Conservation (phyloP, 768 basidiomycete genomes). For the Pholiota molesta region DNA sequence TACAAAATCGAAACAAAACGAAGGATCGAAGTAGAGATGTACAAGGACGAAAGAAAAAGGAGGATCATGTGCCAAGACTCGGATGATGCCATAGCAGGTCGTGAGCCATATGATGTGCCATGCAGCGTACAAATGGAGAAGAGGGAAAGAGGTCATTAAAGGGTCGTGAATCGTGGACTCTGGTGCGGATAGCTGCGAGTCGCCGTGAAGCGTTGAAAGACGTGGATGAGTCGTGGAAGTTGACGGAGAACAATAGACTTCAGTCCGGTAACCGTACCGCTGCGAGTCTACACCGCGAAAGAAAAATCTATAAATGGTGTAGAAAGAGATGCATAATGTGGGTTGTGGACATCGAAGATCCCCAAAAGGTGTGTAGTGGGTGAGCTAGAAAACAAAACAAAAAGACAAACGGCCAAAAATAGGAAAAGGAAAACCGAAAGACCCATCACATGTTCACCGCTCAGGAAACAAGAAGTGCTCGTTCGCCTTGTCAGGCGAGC, state of each 20-base stretch:
- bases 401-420: neutral
- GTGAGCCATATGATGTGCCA: neutral
- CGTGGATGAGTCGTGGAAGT: slow-evolving; percentile 1
- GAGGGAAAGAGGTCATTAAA: neutral
- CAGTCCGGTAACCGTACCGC: neutral
- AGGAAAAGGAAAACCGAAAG: neutral
- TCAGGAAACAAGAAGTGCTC: slow-evolving; percentile 48
- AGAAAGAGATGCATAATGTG: slow-evolving; percentile 2
- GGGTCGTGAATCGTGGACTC: neutral
- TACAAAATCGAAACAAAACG: neutral
- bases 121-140: neutral
- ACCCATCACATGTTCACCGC: slow-evolving; percentile 32
- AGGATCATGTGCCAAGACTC: neutral
- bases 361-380: neutral
- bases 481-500: slow-evolving; percentile 43
- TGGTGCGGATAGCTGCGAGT: neutral
- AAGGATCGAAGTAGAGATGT: neutral
- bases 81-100: neutral
- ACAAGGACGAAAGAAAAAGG: neutral
- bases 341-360: neutral
- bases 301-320: neutral
- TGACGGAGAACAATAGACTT: neutral
- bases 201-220: neutral
- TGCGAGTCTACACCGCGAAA: neutral
- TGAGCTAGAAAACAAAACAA: neutral